These are phyloP conservation scores for Tulasnella sp. DNA, from an alignment of 768 basidiomycete species.

Conservation along the genomic window DNA sequence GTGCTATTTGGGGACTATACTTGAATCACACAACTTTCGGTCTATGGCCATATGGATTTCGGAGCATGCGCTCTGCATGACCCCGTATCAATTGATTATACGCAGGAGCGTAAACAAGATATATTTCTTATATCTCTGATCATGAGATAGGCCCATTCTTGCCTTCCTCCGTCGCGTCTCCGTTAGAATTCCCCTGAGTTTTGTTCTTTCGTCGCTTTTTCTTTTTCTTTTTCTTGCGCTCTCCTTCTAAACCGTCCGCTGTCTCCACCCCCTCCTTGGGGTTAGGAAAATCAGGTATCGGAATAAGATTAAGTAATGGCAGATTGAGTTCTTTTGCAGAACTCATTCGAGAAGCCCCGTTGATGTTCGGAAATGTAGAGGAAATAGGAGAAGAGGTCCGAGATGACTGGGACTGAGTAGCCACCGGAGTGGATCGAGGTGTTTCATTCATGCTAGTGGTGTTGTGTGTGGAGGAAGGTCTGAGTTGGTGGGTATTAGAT, in stretches of 20 bases:
- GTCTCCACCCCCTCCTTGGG: too few relatives aligned
- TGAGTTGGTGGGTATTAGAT: too few relatives aligned
- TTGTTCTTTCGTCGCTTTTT: neutral
- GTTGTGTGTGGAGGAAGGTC: too few relatives aligned
- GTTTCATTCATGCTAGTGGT: too few relatives aligned
- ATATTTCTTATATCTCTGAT: neutral
- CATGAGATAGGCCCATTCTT: neutral
- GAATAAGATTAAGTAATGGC: neutral
- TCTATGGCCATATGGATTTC: neutral
- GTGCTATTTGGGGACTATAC: too few relatives aligned
- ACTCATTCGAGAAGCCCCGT: neutral
- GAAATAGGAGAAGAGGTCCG: neutral
- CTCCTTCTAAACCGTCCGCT: too few relatives aligned
- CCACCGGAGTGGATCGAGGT: too few relatives aligned
- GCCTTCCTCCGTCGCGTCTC: neutral
- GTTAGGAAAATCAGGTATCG: neutral
- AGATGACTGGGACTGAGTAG: neutral
- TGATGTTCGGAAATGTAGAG: neutral
- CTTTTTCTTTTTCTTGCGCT: slow-evolving; percentile 1
- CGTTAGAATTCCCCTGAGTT: neutral
- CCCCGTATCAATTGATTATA: neutral
- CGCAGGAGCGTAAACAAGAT: neutral
- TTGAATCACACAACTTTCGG: neutral
- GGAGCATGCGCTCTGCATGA: neutral
- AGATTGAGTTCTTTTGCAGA: neutral